Percentiles rank a stretch among this genome's conserved stretches.
phyloP scores from a whole-genome alignment of 2,329 filamentous ascomycete species.

The Cercospora citrullina region DNA sequence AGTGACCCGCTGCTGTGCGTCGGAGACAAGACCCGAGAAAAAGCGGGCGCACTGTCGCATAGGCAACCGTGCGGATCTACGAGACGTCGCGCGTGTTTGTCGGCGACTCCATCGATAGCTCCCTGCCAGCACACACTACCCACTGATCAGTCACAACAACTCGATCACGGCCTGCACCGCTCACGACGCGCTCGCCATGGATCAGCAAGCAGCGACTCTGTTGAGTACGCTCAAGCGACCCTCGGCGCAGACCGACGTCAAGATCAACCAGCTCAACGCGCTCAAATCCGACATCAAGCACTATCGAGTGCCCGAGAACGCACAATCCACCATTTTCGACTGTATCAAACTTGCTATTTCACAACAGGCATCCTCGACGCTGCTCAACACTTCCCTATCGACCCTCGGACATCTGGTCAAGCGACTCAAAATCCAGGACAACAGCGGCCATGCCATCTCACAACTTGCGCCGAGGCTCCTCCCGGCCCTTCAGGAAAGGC shows the following conservation, averaged over 20 bases:
- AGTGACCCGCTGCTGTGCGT: neutral
- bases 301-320: constrained; percentile 77
- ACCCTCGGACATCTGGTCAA: constrained; percentile 85
- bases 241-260: constrained; percentile 67
- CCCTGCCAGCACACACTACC: neutral
- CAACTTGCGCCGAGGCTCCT: constrained; percentile 68
- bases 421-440: constrained; percentile 80
- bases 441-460: constrained; percentile 67
- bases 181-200: constrained; percentile 46
- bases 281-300: constrained; percentile 91
- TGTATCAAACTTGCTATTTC: constrained; percentile 72
- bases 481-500: constrained; percentile 74
- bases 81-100: neutral
- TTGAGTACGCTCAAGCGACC: constrained; percentile 58
- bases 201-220: constrained; percentile 57
- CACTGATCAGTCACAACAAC: constrained; percentile 2
- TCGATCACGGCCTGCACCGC: neutral
- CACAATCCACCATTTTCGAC: constrained; percentile 75
- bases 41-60: neutral
- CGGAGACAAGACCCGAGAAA: neutral
- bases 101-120: neutral
- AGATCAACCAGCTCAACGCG: constrained; percentile 68
- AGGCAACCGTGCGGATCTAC: neutral
- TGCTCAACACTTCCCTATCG: constrained; percentile 82
- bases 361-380: constrained; percentile 69